phyloP scores from a whole-genome alignment of 345 rosid genomes.

The Sisymbrium altissimum region DNA sequence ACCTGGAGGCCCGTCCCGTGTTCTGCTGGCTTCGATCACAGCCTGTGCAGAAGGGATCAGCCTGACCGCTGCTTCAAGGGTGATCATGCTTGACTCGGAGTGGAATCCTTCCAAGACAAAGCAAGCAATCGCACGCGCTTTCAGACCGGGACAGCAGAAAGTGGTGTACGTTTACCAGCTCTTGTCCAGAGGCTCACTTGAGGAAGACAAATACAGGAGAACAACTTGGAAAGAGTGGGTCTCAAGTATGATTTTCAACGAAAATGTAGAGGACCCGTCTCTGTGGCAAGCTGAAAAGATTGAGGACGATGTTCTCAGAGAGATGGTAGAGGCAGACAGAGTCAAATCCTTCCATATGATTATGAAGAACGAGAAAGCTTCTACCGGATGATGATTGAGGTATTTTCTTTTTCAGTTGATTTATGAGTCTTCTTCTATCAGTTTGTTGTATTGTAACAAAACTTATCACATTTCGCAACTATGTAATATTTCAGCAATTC shows the following conservation, averaged over 20 bases:
- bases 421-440: background rate
- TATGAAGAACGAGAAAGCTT: slow-evolving; percentile 88
- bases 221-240: slow-evolving; percentile 98
- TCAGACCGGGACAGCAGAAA: slow-evolving; percentile 90
- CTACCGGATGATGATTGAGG: slow-evolving; percentile 45
- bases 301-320: slow-evolving; percentile 75
- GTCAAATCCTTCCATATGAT: slow-evolving; percentile 86
- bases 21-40: slow-evolving; percentile 78
- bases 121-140: slow-evolving; percentile 92
- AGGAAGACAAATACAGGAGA: slow-evolving; percentile 81
- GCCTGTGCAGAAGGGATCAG: slow-evolving; percentile 97
- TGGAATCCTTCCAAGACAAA: slow-evolving; percentile 97
- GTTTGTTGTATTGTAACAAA: slow-evolving; percentile 13
- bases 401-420: background rate
- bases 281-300: slow-evolving; percentile 82
- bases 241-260: slow-evolving; percentile 87
- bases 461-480: background rate
- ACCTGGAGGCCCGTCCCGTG: slow-evolving; percentile 52
- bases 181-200: slow-evolving; percentile 69
- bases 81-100: slow-evolving; percentile 70
- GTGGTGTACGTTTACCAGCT: slow-evolving; percentile 89
- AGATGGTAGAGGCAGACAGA: slow-evolving; percentile 71
- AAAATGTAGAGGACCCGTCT: slow-evolving; percentile 87
- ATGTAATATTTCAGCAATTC: background rate
- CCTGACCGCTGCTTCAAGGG: slow-evolving; percentile 87